These are phyloP conservation scores for Exsudoporus floridanus DNA, from an alignment of 1,284 basidiomycete species.

Conservation along the genomic window DNA sequence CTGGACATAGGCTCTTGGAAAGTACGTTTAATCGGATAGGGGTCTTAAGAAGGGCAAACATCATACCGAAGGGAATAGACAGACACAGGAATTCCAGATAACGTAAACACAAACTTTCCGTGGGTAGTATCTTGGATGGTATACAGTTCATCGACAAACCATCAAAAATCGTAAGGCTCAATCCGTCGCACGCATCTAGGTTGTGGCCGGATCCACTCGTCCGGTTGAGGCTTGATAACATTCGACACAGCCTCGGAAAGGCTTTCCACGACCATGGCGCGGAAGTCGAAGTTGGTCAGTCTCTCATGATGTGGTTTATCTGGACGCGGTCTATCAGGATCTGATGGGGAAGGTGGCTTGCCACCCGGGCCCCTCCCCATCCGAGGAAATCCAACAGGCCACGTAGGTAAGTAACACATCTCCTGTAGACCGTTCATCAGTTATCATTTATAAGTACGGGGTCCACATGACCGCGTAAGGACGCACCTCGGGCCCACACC, in stretches of 20 bases:
- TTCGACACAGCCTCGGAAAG: not conserved
- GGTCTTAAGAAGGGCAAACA: too few relatives aligned
- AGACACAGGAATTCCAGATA: not conserved
- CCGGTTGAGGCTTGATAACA: not conserved
- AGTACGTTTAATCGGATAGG: too few relatives aligned
- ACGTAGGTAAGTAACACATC: conserved; percentile 48
- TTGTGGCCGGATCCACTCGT: conserved; percentile 29
- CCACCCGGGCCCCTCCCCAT: not conserved
- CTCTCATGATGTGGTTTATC: not conserved
- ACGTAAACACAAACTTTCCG: not conserved
- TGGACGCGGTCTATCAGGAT: not conserved
- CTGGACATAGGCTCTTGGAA: too few relatives aligned
- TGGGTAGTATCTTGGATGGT: not conserved
- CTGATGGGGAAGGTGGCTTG: not conserved
- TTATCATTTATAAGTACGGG: not conserved
- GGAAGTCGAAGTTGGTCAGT: not conserved
- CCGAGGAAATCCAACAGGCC: conserved; percentile 36
- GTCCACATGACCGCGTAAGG: not conserved
- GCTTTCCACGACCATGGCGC: not conserved
- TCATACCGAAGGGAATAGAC: too few relatives aligned
- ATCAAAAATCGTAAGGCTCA: conserved; percentile 9
- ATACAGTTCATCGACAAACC: not conserved
- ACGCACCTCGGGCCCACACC: conserved; percentile 37
- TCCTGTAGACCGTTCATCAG: conserved; percentile 33
- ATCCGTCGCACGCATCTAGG: conserved; percentile 23